phyloP scores from a whole-genome alignment of 345 rosid species.

The Citrus trifoliata region DNA sequence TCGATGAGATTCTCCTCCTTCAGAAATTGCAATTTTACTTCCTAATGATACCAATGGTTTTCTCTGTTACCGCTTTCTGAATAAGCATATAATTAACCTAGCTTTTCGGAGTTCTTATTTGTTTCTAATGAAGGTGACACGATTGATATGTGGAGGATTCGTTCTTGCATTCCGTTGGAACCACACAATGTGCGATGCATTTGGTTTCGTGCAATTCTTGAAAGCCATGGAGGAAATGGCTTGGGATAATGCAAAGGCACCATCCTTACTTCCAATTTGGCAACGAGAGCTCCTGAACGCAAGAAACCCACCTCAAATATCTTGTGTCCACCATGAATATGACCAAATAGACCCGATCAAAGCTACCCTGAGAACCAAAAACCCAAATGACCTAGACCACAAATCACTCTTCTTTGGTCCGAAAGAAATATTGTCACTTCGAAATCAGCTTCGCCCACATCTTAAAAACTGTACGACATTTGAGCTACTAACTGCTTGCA shows the following conservation, averaged over 20 bases:
- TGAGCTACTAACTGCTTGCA: slow-evolving; percentile 17
- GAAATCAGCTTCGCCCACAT: not conserved
- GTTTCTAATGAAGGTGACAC: slow-evolving; percentile 4
- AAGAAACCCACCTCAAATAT: not conserved
- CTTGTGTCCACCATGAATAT: slow-evolving; percentile 5
- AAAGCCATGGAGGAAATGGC: slow-evolving; percentile 6
- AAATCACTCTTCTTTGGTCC: slow-evolving; percentile 16
- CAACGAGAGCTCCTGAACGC: slow-evolving; percentile 6
- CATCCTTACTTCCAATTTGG: slow-evolving; percentile 12
- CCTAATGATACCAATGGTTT: not conserved
- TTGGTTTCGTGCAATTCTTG: slow-evolving; percentile 5
- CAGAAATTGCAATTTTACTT: too few relatives aligned
- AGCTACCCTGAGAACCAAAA: not conserved
- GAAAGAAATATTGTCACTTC: not conserved
- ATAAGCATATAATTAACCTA: not conserved
- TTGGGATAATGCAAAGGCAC: not conserved
- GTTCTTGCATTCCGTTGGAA: not conserved
- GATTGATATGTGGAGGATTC: slow-evolving; percentile 15
- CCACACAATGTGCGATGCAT: slow-evolving; percentile 18
- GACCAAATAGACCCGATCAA: not conserved
- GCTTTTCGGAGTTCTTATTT: not conserved
- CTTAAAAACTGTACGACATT: slow-evolving; percentile 8
- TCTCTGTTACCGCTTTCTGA: not conserved
- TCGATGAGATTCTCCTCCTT: too few relatives aligned
- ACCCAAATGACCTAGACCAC: not conserved